Evolutionary conservation across 176 grass and related monocot genomes (phyloP), one percentile per base, ranked within the genome.

Genomic region (Elaeis guineensis): DNA sequence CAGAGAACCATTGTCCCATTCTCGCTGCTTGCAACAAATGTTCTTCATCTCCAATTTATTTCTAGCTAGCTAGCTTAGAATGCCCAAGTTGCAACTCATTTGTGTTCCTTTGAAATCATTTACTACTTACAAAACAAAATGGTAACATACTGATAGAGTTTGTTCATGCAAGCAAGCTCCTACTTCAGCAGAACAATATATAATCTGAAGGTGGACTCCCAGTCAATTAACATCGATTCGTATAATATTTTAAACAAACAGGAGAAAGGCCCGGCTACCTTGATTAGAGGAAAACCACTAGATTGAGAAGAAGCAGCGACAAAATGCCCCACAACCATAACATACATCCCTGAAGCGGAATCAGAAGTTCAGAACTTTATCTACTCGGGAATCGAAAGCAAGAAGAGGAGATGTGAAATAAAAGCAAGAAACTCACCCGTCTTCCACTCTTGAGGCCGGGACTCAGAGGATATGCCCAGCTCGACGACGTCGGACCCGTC

Each of bases 271-370:
- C 12, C 1, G 35, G 35, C 35, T 54, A 90, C 87, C 87, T 82
- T 90, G 75, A 90, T 72, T 21, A 54, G 6, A 6, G 78, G 72
- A 57, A 65, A 21, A 52, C 21, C 70, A 25, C 16, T 39, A 19
- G 77, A 74, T 21, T 72, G 18, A 19, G 61, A 17, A 20, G 55
- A 17, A 19, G 61, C 18, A 23, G 55, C 59, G 52, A 74, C 21
- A 22, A 75, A 91, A 49, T 75, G 69, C 2, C 87, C 87, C 58
- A 97, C 58, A 54, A 90, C 64, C 87, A 97, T 80, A 14, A 97
- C 80, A 70, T 85, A 97, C 84, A 85, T 85, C 35, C 91, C 86
- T 96, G 28, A 59, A 77, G 3, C 32, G 58, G 1, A 52, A 50
- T 44, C 35, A 69, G 32, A 29, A 72, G 55, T 71, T 51, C 28